Conservation (phyloP, 2,329 filamentous ascomycete species). For the Pseudocercospora ulei region DNA sequence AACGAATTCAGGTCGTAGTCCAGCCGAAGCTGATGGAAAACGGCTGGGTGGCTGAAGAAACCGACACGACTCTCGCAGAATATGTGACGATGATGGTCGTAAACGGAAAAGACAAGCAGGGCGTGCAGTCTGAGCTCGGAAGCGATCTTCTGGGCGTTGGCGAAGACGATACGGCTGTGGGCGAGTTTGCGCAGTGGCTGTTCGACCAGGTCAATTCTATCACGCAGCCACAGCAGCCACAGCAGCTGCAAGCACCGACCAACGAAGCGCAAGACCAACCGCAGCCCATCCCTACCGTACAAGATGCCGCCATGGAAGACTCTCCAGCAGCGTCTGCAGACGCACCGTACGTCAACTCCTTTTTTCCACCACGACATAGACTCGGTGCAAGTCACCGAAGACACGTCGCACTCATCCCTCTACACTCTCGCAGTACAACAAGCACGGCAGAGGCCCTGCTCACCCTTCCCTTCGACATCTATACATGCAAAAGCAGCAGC, state of each 20-base stretch:
- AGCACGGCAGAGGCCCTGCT: slow-evolving; percentile 3
- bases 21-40: slow-evolving; percentile 87
- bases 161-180: slow-evolving; percentile 71
- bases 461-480: slow-evolving; percentile 3
- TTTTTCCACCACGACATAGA: slow-evolving; percentile 7
- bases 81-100: slow-evolving; percentile 97
- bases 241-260: slow-evolving; percentile 17
- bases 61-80: slow-evolving; percentile 76
- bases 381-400: slow-evolving; percentile 4
- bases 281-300: slow-evolving; percentile 23
- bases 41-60: slow-evolving; percentile 76
- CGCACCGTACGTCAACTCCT: slow-evolving; percentile 36
- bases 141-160: slow-evolving; percentile 74
- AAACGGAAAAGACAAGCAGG: slow-evolving; percentile 84
- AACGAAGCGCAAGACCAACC: slow-evolving; percentile 19
- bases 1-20: slow-evolving; percentile 70
- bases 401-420: slow-evolving; percentile 5
- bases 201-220: slow-evolving; percentile 71
- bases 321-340: slow-evolving; percentile 34
- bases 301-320: slow-evolving; percentile 67
- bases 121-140: slow-evolving; percentile 79
- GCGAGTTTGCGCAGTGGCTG: slow-evolving; percentile 83
- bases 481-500: slow-evolving; percentile 12
- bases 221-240: slow-evolving; percentile 38
- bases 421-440: slow-evolving; percentile 8